Percentiles rank a stretch among this genome's conserved stretches.
These are phyloP conservation scores for Zoysia matrella DNA, from an alignment of 202 grass and related monocot genomes.

Conservation along the genomic window DNA sequence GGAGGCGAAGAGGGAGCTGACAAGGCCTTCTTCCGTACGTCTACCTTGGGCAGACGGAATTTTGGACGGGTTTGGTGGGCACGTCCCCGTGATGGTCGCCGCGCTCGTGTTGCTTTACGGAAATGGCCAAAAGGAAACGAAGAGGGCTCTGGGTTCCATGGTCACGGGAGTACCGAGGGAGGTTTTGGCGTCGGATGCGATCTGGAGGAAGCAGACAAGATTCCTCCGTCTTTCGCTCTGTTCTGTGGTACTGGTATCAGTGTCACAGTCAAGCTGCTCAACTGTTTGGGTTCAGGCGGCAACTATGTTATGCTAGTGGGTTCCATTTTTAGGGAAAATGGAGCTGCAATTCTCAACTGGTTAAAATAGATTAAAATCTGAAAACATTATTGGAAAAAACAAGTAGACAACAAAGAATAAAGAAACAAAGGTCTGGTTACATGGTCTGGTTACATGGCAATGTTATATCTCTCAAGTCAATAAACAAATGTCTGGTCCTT, in stretches of 20 bases:
- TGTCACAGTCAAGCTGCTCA: not conserved
- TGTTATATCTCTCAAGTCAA: too few relatives aligned
- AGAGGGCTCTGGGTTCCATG: constrained; percentile 25
- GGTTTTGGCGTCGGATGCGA: constrained; percentile 33
- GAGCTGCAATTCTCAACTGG: not conserved
- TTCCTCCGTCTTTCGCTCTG: constrained; percentile 19
- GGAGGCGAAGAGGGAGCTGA: constrained; percentile 22
- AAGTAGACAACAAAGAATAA: too few relatives aligned
- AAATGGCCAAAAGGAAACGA: constrained; percentile 34
- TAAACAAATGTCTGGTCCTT: too few relatives aligned
- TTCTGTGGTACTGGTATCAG: not conserved
- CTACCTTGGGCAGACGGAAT: constrained; percentile 34
- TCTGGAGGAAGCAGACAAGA: constrained; percentile 5
- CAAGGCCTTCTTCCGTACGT: not conserved
- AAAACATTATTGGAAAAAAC: too few relatives aligned
- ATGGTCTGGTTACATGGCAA: too few relatives aligned
- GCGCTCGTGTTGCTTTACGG: constrained; percentile 8
- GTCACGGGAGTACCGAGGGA: not conserved
- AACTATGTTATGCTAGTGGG: not conserved
- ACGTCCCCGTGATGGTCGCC: not conserved
- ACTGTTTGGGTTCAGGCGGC: too few relatives aligned
- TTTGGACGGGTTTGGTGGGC: constrained; percentile 29
- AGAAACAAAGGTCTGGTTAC: too few relatives aligned
- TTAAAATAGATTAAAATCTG: not conserved
- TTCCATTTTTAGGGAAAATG: not conserved